Evolutionary conservation across 1,284 basidiomycete genomes (phyloP).

Genomic region (Xanthoconium separans): DNA sequence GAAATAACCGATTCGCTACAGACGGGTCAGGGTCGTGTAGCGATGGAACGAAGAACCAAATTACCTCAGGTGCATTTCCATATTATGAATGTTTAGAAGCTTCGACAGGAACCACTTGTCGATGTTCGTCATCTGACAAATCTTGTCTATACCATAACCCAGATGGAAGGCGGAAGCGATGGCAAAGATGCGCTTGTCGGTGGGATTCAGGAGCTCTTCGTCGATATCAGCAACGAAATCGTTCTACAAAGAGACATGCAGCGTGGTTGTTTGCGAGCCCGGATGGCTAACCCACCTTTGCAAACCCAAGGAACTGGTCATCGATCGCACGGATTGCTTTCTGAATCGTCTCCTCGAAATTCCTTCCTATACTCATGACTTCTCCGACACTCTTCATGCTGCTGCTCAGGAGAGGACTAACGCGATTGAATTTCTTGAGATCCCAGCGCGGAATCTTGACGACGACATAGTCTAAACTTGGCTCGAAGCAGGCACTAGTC

Average conservation of each 20-base stretch:
- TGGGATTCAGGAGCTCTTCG: conserved; percentile 84
- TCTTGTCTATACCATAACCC: conserved; percentile 93
- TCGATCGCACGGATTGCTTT: conserved; percentile 98
- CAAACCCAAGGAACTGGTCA: conserved; percentile 91
- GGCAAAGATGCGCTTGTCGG: conserved; percentile 91
- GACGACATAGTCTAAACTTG: conserved; percentile 94
- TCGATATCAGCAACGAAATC: conserved; percentile 83
- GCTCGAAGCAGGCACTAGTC: conserved; percentile 97
- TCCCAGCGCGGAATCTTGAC: conserved; percentile 99
- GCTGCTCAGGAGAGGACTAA: conserved; percentile 84
- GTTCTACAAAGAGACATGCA: conserved; percentile 50
- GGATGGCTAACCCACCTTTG: conserved; percentile 55
- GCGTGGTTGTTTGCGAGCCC: background rate
- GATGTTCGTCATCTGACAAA: conserved; percentile 96
- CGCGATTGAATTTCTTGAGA: conserved; percentile 94
- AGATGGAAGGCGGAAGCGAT: conserved; percentile 86
- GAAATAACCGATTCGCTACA: conserved; percentile 69
- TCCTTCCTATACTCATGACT: conserved; percentile 98
- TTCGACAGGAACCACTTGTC: conserved; percentile 98
- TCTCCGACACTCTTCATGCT: conserved; percentile 99
- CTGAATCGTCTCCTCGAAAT: conserved; percentile 98
- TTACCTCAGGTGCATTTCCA: conserved; percentile 79
- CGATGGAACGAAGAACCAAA: background rate
- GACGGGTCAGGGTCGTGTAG: conserved; percentile 2
- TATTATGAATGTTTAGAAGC: conserved; percentile 78